Percentiles rank a stretch among this genome's conserved stretches.
phyloP scores from a whole-genome alignment of 441 rosid species.

The Breynia disticha region DNA sequence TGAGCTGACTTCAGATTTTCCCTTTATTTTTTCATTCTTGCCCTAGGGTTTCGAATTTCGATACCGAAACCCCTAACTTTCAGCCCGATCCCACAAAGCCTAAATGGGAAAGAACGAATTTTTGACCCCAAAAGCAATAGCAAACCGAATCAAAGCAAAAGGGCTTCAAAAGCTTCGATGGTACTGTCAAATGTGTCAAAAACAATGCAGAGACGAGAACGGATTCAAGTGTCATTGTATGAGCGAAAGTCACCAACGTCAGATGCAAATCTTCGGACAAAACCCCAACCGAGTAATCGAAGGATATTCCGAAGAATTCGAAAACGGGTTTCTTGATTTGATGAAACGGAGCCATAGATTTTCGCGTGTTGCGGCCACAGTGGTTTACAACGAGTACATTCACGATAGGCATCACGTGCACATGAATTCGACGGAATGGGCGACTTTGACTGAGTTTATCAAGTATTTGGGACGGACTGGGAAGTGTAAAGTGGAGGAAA shows the following conservation, averaged over 20 bases:
- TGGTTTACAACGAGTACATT: conserved; percentile 85
- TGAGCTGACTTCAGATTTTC: no score
- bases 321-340: conserved; percentile 55
- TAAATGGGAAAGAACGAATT: conserved; percentile 75
- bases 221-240: conserved; percentile 97
- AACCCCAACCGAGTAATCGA: conserved; percentile 63
- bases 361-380: conserved; percentile 86
- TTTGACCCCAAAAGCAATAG: conserved; percentile 77
- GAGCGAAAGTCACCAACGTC: conserved; percentile 95
- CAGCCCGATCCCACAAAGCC: neutral
- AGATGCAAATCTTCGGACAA: conserved; percentile 85
- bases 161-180: conserved; percentile 95
- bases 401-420: conserved; percentile 81
- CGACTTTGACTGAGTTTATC: conserved; percentile 77
- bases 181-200: conserved; percentile 98
- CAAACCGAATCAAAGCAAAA: conserved; percentile 82
- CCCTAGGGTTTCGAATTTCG: no score
- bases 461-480: conserved; percentile 73
- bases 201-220: conserved; percentile 94
- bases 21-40: no score
- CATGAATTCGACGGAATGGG: conserved; percentile 90
- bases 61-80: neutral
- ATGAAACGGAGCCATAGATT: conserved; percentile 79
- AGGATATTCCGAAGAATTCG: conserved; percentile 87
- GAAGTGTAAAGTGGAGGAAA: conserved; percentile 90